A percentile compares a stretch with the other conserved stretches of the same genome.
These are phyloP conservation scores for Canavalia gladiata DNA, from an alignment of 306 rosid species.

Conservation along the genomic window DNA sequence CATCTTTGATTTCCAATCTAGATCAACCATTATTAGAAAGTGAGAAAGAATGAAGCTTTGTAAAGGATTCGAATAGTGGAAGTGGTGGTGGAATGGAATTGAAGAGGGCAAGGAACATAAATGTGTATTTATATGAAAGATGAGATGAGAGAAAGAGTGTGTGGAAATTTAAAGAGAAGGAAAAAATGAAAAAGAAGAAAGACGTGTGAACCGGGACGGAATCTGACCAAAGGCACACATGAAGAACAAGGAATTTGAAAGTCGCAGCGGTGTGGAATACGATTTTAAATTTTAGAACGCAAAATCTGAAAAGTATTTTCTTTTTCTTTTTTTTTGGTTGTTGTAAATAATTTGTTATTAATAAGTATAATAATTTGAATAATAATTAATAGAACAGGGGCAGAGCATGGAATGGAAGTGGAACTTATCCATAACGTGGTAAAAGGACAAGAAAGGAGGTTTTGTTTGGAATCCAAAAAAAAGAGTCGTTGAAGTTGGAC, in stretches of 20 bases:
- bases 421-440: slow-evolving; percentile 62
- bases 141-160: neutral
- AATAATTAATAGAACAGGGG: neutral
- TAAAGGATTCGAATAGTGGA: neutral
- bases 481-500: slow-evolving; percentile 51
- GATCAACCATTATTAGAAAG: slow-evolving; percentile 68
- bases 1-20: slow-evolving; percentile 78
- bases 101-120: neutral
- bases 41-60: neutral
- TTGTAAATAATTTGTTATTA: too few relatives aligned
- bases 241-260: slow-evolving; percentile 54
- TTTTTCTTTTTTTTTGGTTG: too few relatives aligned
- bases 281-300: neutral
- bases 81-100: slow-evolving; percentile 9
- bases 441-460: slow-evolving; percentile 47
- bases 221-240: slow-evolving; percentile 13
- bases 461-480: slow-evolving; percentile 42
- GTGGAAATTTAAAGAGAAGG: slow-evolving; percentile 16
- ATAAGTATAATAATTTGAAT: neutral
- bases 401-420: slow-evolving; percentile 14
- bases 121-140: slow-evolving; percentile 34
- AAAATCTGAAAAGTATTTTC: neutral
- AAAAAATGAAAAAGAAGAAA: slow-evolving; percentile 30
- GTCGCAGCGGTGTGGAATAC: slow-evolving; percentile 42
- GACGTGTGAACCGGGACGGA: slow-evolving; percentile 74